Evolutionary conservation across 2,329 filamentous ascomycete genomes (phyloP), one percentile per base, ranked within the genome.

Genomic region (Phyllosticta capitalensis): DNA sequence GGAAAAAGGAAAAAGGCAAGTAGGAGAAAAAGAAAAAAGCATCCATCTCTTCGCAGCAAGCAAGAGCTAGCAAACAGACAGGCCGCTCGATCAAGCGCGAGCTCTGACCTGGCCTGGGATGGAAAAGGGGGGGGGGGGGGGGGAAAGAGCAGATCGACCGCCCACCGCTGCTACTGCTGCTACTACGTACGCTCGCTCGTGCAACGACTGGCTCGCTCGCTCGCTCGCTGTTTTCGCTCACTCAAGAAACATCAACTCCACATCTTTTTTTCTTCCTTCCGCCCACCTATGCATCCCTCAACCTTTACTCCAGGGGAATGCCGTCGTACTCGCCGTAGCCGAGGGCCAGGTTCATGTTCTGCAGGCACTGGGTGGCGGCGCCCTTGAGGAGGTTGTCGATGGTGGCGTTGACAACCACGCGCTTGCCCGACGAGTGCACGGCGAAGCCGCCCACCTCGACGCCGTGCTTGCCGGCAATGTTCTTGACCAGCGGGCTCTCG

Each of bases 341-440:
- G 10, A 95, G 81, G n/a, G 89, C 87, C 61, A 95, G 79, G 75
- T 95, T 95, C 89, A 95, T 94, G 75, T 95, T 95, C 80, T 95
- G 92, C 72, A 96, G 76, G 77, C 91, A 96, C 74, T 96, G 92
- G 10, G 92, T 96, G 6, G 89, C 89, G 58, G 92, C 92, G 62
- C 92, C 92, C 83, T 96, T 96, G 67, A 94, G 81, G 65, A 96
- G 77, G 75, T 96, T 96, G 75, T 96, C 92, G 68, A 96, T 96
- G 2, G 89, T 95, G 19, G 88, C 89, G 70, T 92, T 95, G 63
- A 97, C 83, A n/a, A 97, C 92, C 0, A 95, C 92, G 56, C 94
- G 83, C 82, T 91, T 94, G 61, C 92, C 92, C 21, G 83, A 85
- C 66, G 83, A 90, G 76, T 96, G 88, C 48, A 96, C 90, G n/a